These are phyloP conservation scores for Limnanthes douglasii DNA, from an alignment of 345 rosid genomes.

Conservation along the genomic window DNA sequence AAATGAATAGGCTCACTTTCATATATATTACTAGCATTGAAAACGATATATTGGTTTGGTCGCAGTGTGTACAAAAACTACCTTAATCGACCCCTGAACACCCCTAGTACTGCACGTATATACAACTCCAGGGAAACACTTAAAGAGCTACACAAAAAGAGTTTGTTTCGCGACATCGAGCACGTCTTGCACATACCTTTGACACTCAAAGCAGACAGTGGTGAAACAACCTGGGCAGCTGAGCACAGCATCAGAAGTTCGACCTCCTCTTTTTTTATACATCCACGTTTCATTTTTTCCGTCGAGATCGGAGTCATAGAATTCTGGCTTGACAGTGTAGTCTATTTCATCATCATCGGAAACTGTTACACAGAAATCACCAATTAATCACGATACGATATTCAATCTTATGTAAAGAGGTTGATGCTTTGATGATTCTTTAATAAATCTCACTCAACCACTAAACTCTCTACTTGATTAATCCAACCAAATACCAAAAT, in stretches of 20 bases:
- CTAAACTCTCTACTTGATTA: background rate
- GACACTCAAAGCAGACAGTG: constrained; percentile 62
- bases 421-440: background rate
- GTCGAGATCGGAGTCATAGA: constrained; percentile 59
- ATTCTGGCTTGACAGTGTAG: constrained; percentile 49
- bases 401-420: constrained; percentile 1
- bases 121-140: too few species aligned
- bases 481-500: background rate
- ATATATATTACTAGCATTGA: too few species aligned
- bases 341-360: constrained; percentile 74
- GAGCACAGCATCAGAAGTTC: constrained; percentile 57
- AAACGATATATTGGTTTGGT: background rate
- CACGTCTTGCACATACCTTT: constrained; percentile 38
- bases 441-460: background rate
- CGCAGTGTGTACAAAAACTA: too few species aligned
- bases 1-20: too few species aligned
- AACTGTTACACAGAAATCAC: constrained; percentile 19
- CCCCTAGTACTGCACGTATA: too few species aligned
- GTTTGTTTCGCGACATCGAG: too few species aligned
- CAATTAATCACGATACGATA: background rate
- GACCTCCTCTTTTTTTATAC: constrained; percentile 33
- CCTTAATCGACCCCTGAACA: background rate
- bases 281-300: constrained; percentile 60
- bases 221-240: constrained; percentile 89
- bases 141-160: too few species aligned